Evolutionary conservation across 495 filamentous ascomycete species (phyloP).

Genomic region (Collariella sp.): DNA sequence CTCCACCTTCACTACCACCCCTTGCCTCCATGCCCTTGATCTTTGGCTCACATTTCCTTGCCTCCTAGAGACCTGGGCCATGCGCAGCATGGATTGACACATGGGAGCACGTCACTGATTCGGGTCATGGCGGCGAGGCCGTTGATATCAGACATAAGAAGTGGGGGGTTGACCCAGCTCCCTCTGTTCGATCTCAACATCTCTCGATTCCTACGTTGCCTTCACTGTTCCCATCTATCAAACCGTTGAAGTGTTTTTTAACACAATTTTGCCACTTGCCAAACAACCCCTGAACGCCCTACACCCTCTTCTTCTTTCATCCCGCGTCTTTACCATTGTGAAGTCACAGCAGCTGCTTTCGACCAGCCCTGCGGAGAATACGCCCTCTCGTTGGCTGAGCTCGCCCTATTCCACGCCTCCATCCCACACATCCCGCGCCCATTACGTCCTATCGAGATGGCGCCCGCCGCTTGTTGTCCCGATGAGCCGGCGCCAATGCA

Average conservation of each 20-base stretch:
- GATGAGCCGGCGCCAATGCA: constrained; percentile 37
- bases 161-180: constrained; percentile 21
- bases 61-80: constrained; percentile 12
- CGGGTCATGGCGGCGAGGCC: constrained; percentile 23
- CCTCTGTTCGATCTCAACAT: constrained; percentile 8
- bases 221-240: neutral
- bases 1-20: constrained; percentile 19
- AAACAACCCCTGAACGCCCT: neutral
- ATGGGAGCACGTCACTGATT: constrained; percentile 24
- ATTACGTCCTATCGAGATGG: constrained; percentile 34
- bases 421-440: constrained; percentile 28
- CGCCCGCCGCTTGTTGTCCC: constrained; percentile 33
- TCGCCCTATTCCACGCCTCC: constrained; percentile 20
- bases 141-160: constrained; percentile 22
- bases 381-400: constrained; percentile 18
- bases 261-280: neutral
- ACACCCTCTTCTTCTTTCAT: constrained; percentile 7
- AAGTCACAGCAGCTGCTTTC: constrained; percentile 12
- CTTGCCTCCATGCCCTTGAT: constrained; percentile 14
- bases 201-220: neutral
- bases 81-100: constrained; percentile 25
- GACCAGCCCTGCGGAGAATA: constrained; percentile 22
- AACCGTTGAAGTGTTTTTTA: neutral
- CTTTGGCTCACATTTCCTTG: constrained; percentile 5
- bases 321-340: constrained; percentile 6